Conservation (phyloP, 176 grass and related monocot genomes). For the Carex littledalei region DNA sequence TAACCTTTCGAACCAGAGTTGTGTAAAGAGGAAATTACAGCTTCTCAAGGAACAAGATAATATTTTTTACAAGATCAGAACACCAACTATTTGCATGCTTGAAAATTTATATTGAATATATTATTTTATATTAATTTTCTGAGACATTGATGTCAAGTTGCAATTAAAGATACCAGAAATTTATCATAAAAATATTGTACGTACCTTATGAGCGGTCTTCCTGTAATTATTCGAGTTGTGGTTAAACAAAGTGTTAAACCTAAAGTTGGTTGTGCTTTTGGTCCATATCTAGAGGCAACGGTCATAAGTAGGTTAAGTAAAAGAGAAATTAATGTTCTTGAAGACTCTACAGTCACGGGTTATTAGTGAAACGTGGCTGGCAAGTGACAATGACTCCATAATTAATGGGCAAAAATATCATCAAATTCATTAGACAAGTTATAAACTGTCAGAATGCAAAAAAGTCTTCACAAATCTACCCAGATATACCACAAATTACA, state of each 20-base stretch:
- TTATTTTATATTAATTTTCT: background rate
- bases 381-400: background rate
- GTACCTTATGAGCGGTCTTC: background rate
- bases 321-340: background rate
- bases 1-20: background rate
- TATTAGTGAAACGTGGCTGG: background rate
- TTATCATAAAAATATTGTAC: background rate
- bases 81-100: too few species aligned
- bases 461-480: too few species aligned
- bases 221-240: background rate
- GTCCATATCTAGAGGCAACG: background rate
- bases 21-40: background rate
- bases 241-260: background rate
- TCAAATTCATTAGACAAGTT: background rate
- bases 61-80: too few species aligned
- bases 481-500: too few species aligned
- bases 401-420: background rate
- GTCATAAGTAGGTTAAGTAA: background rate
- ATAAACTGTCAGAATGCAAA: background rate
- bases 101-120: too few species aligned
- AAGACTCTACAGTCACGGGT: background rate
- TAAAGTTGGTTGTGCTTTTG: background rate
- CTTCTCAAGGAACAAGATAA: background rate
- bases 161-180: background rate
- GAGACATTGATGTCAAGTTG: background rate